Conservation (phyloP, 2,329 filamentous ascomycete genomes). For the Alternaria burnsii region DNA sequence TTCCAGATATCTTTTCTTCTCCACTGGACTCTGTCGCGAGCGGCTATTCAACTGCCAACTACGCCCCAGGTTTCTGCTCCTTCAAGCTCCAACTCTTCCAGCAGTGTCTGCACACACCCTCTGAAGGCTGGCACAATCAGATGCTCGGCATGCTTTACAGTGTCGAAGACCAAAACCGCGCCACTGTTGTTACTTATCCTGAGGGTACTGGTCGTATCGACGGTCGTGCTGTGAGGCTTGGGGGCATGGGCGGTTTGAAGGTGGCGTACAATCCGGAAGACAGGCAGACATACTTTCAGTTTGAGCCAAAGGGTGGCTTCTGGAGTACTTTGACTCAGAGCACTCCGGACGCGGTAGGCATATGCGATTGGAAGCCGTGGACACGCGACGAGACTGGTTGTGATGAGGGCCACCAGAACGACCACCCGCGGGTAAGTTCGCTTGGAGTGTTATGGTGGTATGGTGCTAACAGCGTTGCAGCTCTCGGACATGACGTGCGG, state of each 20-base stretch:
- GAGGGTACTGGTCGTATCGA: constrained; percentile 9
- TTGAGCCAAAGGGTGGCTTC: constrained; percentile 4
- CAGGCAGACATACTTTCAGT: constrained; percentile 3
- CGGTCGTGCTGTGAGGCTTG: not conserved
- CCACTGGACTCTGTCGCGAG: not conserved
- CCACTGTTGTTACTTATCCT: not conserved
- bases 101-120: constrained; percentile 10
- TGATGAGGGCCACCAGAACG: not conserved
- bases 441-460: not conserved
- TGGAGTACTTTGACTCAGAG: constrained; percentile 1
- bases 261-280: not conserved
- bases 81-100: constrained; percentile 13
- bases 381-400: not conserved
- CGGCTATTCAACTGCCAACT: not conserved
- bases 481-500: constrained; percentile 9
- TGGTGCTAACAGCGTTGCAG: not conserved
- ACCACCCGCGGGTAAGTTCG: not conserved
- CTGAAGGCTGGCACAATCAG: constrained; percentile 7
- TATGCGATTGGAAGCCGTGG: constrained; percentile 1
- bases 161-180: constrained; percentile 7
- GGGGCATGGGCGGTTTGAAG: constrained; percentile 2
- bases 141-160: constrained; percentile 10
- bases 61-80: constrained; percentile 4
- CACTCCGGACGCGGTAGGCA: not conserved
- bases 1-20: not conserved